Conservation (phyloP, 352 stramenopile species). For the Globisporangium mamillatum region DNA sequence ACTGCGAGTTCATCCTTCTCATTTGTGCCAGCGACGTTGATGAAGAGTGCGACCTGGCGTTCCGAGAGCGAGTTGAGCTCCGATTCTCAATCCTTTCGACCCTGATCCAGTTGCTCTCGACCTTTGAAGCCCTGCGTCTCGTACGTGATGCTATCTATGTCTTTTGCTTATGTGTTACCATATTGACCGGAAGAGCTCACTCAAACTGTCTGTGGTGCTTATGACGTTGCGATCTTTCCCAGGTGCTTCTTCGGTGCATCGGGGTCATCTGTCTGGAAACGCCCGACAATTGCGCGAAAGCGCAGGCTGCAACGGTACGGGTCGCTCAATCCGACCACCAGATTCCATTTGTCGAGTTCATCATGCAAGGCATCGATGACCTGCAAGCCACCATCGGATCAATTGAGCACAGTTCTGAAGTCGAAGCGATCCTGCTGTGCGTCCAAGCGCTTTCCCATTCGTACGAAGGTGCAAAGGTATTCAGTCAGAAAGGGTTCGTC, state of each 20-base stretch:
- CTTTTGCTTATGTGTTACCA: background rate
- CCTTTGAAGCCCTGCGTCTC: background rate
- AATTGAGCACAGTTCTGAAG: constrained; percentile 3
- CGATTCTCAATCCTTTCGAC: constrained; percentile 10
- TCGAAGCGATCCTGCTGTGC: constrained; percentile 18
- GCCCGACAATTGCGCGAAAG: constrained; percentile 8
- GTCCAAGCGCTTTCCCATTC: constrained; percentile 20
- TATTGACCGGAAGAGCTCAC: background rate
- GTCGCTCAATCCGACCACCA: background rate
- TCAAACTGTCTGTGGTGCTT: background rate
- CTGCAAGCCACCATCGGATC: background rate
- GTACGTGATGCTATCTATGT: background rate
- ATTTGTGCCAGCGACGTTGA: constrained; percentile 14
- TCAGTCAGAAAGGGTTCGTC: constrained; percentile 14
- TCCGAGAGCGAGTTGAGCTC: constrained; percentile 7
- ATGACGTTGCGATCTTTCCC: background rate
- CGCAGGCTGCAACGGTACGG: background rate
- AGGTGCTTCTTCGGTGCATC: constrained; percentile 15
- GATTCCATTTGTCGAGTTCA: constrained; percentile 10
- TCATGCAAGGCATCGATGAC: constrained; percentile 10
- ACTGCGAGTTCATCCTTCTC: constrained; percentile 14
- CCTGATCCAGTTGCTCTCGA: constrained; percentile 9
- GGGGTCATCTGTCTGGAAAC: constrained; percentile 16
- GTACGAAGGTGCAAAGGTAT: constrained; percentile 5
- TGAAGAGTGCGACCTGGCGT: constrained; percentile 9